A percentile compares a stretch with the other conserved stretches of the same genome.
Conservation (phyloP, 371 early-diverging fungal genomes). For the Rhizopus delemar region DNA sequence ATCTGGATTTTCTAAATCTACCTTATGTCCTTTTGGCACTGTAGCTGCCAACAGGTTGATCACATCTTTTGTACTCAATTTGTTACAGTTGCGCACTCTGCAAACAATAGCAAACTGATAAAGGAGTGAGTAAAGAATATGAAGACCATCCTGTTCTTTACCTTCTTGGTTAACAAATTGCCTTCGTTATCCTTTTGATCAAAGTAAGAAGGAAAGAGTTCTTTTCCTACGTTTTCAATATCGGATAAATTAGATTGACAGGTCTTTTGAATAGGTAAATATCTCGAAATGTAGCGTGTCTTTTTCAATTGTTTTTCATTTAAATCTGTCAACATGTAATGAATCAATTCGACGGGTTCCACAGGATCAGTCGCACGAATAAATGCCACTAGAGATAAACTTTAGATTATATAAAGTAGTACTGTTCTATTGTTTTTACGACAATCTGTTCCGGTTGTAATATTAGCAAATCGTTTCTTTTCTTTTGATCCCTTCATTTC, state of each 20-base stretch:
- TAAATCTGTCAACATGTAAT: conserved; percentile 60
- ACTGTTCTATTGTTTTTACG: conserved; percentile 30
- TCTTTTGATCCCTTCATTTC: conserved; percentile 48
- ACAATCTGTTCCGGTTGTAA: conserved; percentile 64
- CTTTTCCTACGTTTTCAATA: conserved; percentile 56
- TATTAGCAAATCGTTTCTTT: conserved; percentile 52
- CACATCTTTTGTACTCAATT: conserved; percentile 58
- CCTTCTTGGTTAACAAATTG: conserved; percentile 34
- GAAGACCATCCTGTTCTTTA: conserved; percentile 19
- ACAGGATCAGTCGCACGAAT: conserved; percentile 53
- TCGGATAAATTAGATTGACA: conserved; percentile 61
- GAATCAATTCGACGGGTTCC: conserved; percentile 64
- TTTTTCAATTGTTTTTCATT: conserved; percentile 55
- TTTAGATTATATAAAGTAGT: not conserved
- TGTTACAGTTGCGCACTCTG: conserved; percentile 64
- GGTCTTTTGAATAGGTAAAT: conserved; percentile 66
- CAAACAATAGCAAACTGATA: conserved; percentile 68
- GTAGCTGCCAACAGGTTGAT: conserved; percentile 55
- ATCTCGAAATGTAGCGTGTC: conserved; percentile 64
- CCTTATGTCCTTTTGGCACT: conserved; percentile 60
- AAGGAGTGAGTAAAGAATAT: not conserved
- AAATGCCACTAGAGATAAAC: conserved; percentile 41
- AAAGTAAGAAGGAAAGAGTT: conserved; percentile 60
- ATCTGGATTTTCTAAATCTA: conserved; percentile 66
- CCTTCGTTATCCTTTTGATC: conserved; percentile 44